Evolutionary conservation across 164 flowering plant genomes (phyloP), one percentile per base, ranked within the genome.

Genomic region (Tetrastigma voinierianum): DNA sequence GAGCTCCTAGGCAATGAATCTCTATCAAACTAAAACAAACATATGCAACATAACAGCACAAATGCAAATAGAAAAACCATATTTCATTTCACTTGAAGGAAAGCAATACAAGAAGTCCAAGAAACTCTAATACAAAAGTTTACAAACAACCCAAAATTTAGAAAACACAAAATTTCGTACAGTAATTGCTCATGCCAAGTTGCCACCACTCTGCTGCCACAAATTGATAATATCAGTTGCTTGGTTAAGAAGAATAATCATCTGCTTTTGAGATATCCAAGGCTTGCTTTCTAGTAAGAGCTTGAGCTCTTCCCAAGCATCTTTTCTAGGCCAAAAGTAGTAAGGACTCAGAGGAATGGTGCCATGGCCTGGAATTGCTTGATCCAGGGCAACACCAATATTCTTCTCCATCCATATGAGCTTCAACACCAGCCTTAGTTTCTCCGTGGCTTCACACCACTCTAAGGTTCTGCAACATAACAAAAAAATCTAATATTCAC

Each of bases 381-480:
- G 92, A 59, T 90, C 89, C 20, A 90, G 80, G 1, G 75, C 85
- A 8, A 90, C 70, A 23, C 96, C 96, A 10, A 90, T 87, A 82
- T 87, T 90, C 81, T 90, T 90, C 77, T 87, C 96, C 84, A 90
- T 76, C 96, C 96, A 90, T 60, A 90, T 75, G 74, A 90, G 87
- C 80, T 87, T 90, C 82, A 90, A 65, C 21, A 84, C 87, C 48
- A 85, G 69, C 76, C 86, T 82, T 3, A 90, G 85, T 65, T 83
- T 88, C 76, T 71, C 75, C 63, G 72, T 44, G 66, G 61, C 70
- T 82, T 81, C 76, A 76, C 87, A 57, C 76, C 55, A 74, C 86
- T 65, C 57, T 72, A 45, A 64, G 70, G 40, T 59, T 77, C 84
- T 80, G 67, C 65, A 73, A 44, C 14, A 68, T 43, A n/a, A 10